Base-by-base conservation (phyloP, 1,284 basidiomycete genomes). In the Blastosporella zonata region DNA sequence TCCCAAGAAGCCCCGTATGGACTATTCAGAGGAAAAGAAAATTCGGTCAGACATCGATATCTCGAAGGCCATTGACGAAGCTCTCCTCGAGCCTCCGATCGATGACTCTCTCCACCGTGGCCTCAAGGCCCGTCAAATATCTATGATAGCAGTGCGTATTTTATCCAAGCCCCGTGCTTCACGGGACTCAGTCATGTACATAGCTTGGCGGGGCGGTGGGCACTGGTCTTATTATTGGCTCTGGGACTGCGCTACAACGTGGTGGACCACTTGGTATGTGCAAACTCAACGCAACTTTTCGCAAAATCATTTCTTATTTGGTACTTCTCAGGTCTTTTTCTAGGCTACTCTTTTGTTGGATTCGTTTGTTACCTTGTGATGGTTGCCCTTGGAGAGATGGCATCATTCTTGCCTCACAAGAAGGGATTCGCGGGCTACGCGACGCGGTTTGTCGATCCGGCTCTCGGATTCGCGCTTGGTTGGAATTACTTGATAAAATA, bases 181-280 rank as follows among this genome's bases (percentile, higher is more conserved):
- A 36, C 15, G 7, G 3, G 12, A 22, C 33, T 53, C 12, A 37
- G 7, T 17, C n/a, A 21, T 35, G 5, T 9, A 7, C 3, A 20
- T 53, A 79, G 77, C 72, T 81, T 25, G 79, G 80, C 22, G 81
- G 82, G 48, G 78, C 81, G 17, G 73, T 83, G 6, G 81, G 81
- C 6, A 90, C 87, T 20, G 89, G 89, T 62, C 70, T 91, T 15
- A 84, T 91, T 55, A 89, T 91, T 56, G 87, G 87, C 21, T 71
- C 77, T 29, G 78, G 79, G 2, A 78, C 78, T 43, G 80, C 78
- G 5, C 66, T 82, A 17, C 68, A 71, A 39, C 67, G 72, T 44
- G 80, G 78, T 43, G 80, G 79, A 3, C 80, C 79, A 3, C 67
- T 77, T 9, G 75, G 76, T 70, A 52, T 27, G 52, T 33, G 8